phyloP scores from a whole-genome alignment of 139 green algal species.

The Chlamydomonas incerta region DNA sequence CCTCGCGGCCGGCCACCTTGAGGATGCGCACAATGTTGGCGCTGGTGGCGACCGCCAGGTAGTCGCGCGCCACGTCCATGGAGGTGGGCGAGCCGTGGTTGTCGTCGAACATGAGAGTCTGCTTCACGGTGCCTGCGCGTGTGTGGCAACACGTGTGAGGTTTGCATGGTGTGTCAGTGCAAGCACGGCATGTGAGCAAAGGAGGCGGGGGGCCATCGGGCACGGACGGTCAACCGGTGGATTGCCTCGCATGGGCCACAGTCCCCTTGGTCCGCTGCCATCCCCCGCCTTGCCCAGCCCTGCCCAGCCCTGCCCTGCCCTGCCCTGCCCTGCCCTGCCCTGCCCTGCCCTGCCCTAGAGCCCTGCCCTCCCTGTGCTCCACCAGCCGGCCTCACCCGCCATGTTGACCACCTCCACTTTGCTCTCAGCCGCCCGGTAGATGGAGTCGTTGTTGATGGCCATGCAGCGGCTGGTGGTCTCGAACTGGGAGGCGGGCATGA shows the following conservation, averaged over 20 bases:
- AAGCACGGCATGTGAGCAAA: too few species aligned
- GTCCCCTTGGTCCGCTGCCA: too few species aligned
- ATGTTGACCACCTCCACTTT: conserved; percentile 72
- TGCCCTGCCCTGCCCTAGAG: too few species aligned
- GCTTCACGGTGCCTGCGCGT: conserved; percentile 68
- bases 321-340: too few species aligned
- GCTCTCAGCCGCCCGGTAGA: conserved; percentile 61
- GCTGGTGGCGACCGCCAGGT: conserved; percentile 61
- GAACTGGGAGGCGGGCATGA: conserved; percentile 34
- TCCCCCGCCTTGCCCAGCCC: too few species aligned
- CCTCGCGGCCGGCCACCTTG: conserved; percentile 69
- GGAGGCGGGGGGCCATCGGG: too few species aligned
- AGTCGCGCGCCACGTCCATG: conserved; percentile 61
- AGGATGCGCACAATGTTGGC: conserved; percentile 62
- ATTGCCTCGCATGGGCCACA: too few species aligned
- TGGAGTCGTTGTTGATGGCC: conserved; percentile 68
- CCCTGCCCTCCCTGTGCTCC: too few species aligned
- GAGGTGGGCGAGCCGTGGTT: conserved; percentile 54
- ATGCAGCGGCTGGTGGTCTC: conserved; percentile 53
- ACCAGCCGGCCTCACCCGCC: conserved; percentile 37
- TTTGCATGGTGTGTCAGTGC: too few species aligned
- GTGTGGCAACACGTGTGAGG: too few species aligned
- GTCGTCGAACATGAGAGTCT: conserved; percentile 68
- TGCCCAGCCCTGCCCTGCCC: too few species aligned
- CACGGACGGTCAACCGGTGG: too few species aligned